Evolutionary conservation across 2,329 filamentous ascomycete genomes (phyloP).

Genomic region (Laburnicola sp.): DNA sequence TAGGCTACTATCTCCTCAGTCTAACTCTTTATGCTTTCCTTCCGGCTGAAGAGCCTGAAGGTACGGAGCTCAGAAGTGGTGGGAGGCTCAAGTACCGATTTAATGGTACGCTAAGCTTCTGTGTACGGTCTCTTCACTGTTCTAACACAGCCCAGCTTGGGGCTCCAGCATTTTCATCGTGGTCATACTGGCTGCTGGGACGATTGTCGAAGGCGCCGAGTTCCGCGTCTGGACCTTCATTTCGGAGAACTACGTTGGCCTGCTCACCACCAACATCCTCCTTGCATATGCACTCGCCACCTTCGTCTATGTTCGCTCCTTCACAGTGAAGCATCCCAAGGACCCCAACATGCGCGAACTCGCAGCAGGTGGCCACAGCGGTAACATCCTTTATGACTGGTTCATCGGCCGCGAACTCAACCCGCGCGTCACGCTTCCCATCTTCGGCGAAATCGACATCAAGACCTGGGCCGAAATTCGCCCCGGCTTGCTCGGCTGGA

Average conservation of each 20-base stretch:
- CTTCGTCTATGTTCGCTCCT: constrained; percentile 81
- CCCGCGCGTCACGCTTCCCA: constrained; percentile 75
- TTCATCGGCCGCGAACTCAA: constrained; percentile 96
- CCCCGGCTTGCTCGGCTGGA: constrained; percentile 89
- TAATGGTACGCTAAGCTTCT: constrained; percentile 48
- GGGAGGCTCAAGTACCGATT: constrained; percentile 81
- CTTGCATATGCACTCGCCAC: constrained; percentile 73
- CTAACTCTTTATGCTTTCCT: constrained; percentile 74
- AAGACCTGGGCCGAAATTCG: constrained; percentile 88
- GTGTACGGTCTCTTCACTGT: constrained; percentile 8
- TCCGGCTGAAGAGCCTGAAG: constrained; percentile 72
- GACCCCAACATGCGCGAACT: constrained; percentile 75
- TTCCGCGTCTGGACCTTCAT: constrained; percentile 93
- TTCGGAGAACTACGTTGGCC: constrained; percentile 83
- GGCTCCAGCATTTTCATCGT: constrained; percentile 74
- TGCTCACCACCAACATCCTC: constrained; percentile 80
- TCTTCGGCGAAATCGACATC: constrained; percentile 85
- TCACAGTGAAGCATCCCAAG: constrained; percentile 71
- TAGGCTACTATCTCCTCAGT: constrained; percentile 78
- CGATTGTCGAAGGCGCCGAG: constrained; percentile 73
- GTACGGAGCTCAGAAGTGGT: constrained; percentile 69
- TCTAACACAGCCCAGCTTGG: constrained; percentile 61
- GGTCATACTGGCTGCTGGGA: constrained; percentile 72
- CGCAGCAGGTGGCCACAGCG: constrained; percentile 77
- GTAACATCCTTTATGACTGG: constrained; percentile 91